Base-by-base conservation (phyloP, 129 eudicot species). In the Chrysanthemum seticuspe region DNA sequence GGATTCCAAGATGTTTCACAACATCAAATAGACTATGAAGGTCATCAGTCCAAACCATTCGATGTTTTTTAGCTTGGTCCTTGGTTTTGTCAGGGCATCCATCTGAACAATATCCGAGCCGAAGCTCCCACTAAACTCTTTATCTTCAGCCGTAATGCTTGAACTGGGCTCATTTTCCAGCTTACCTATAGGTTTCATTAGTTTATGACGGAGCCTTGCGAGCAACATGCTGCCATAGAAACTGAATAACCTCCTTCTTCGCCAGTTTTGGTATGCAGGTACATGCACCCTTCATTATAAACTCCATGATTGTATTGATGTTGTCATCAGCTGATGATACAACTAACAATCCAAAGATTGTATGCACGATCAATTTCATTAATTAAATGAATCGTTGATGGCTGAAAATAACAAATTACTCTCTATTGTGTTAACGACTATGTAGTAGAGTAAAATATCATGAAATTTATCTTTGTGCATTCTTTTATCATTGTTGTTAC, bases 291-390 rank as follows among this genome's bases (percentile, higher is more conserved):
- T 67, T 59, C 2, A 19, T 76, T 67, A 76, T 55, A 29, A 16
- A 67, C 68, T 58, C 16, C 23, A 13, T 47, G 36, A 76, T 29
- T n/a, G 65, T 58, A n/a, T 57, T 11, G 68, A 15, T 58, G 13
- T 51, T 76, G 29, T 76, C 80, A 18, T 76, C 80, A 29, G 58
- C 80, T 16, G 68, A 51, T 15, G 74, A 76, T 25, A 76, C 80
- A 58, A 76, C 80, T 76, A 48, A 40, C 47, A 40, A 5, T 40
- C 47, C 47, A 40, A 40, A 40, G 10, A 40, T 40, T 40, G 47
- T 34, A 36, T 0, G 44, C 44, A 36, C 3, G 40, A 34, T 34
- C 40, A 34, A 34, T 34, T 34, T 34, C 40, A 34, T 3, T 34
- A 34, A 34, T 34, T 34, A 5, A 34, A 34, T 3, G 40, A 4